These are phyloP conservation scores for Geopyxis carbonaria DNA, from an alignment of 495 filamentous ascomycete genomes.

Conservation along the genomic window DNA sequence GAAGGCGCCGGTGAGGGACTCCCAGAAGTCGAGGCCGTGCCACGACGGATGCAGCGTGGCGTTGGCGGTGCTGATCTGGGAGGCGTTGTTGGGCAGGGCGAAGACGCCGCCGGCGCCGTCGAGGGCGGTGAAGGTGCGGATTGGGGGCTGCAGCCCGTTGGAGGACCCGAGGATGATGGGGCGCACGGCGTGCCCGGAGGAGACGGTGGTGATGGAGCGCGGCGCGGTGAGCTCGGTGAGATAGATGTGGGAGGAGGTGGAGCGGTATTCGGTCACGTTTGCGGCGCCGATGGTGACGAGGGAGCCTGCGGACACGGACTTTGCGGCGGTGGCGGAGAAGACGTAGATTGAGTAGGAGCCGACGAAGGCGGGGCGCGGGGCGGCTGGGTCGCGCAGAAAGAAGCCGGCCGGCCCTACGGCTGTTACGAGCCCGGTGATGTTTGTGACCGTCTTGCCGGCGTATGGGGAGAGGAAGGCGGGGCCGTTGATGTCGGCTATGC, in stretches of 20 bases:
- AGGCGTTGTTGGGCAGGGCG: slow-evolving; percentile 35
- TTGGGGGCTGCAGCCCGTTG: slow-evolving; percentile 32
- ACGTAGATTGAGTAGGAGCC: slow-evolving; percentile 43
- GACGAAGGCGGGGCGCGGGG: slow-evolving; percentile 19
- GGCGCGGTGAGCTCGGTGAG: slow-evolving; percentile 39
- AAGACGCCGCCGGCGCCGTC: slow-evolving; percentile 37
- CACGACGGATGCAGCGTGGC: slow-evolving; percentile 34
- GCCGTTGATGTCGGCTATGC: slow-evolving; percentile 46
- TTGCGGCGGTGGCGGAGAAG: slow-evolving; percentile 28
- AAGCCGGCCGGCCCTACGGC: slow-evolving; percentile 41
- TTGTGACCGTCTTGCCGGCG: slow-evolving; percentile 32
- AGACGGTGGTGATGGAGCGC: slow-evolving; percentile 30
- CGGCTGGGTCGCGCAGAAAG: slow-evolving; percentile 37
- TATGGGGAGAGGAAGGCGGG: slow-evolving; percentile 41
- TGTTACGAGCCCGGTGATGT: slow-evolving; percentile 41
- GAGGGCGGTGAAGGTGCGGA: slow-evolving; percentile 33
- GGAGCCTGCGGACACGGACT: slow-evolving; percentile 37
- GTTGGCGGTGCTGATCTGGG: slow-evolving; percentile 36
- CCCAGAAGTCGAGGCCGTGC: slow-evolving; percentile 50
- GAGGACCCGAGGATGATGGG: slow-evolving; percentile 38
- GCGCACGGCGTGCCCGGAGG: slow-evolving; percentile 30
- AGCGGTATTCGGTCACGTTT: slow-evolving; percentile 39
- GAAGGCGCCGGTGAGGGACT: slow-evolving; percentile 41
- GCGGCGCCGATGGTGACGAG: slow-evolving; percentile 36
- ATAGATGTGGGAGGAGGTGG: slow-evolving; percentile 34